A percentile compares a stretch with the other conserved stretches of the same genome.
Conservation (phyloP, 2,329 filamentous ascomycete species). For the Cadophora sp. region DNA sequence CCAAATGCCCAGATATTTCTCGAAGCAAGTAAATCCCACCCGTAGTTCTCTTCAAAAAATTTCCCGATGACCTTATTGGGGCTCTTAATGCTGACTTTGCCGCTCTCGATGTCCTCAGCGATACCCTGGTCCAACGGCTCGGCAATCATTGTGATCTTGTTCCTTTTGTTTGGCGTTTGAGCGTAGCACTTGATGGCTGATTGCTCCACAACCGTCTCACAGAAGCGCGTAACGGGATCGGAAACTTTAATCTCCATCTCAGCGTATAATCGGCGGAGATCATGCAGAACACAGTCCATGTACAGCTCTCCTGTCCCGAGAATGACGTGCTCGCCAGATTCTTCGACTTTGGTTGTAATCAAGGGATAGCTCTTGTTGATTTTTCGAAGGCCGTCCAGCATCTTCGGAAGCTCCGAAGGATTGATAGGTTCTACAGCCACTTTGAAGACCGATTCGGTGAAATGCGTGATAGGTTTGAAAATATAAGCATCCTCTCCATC, state of each 20-base stretch:
- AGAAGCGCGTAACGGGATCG: constrained; percentile 96
- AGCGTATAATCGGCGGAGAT: constrained; percentile 89
- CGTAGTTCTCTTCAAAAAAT: constrained; percentile 97
- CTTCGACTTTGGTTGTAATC: constrained; percentile 95
- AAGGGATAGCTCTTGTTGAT: constrained; percentile 98
- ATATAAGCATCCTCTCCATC: constrained; percentile 94
- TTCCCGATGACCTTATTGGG: constrained; percentile 92
- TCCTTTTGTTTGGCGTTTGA: constrained; percentile 98
- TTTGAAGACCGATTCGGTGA: constrained; percentile 97
- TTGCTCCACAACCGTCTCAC: constrained; percentile 96
- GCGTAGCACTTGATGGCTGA: constrained; percentile 98
- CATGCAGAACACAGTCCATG: constrained; percentile 98
- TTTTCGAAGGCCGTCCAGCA: constrained; percentile 95
- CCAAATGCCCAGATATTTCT: constrained; percentile 99
- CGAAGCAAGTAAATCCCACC: constrained; percentile 93
- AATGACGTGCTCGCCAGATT: constrained; percentile 95
- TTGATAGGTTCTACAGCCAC: constrained; percentile 98
- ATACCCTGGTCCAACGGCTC: constrained; percentile 96
- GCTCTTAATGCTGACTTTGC: constrained; percentile 89
- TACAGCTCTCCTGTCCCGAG: constrained; percentile 98
- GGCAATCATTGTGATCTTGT: constrained; percentile 98
- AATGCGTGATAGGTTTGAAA: constrained; percentile 90
- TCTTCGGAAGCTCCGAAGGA: constrained; percentile 96
- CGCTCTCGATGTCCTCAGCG: constrained; percentile 90
- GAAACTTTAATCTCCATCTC: constrained; percentile 99